Base-by-base conservation (phyloP, 1,139 yeast species). In the Yueomyces sp. region DNA sequence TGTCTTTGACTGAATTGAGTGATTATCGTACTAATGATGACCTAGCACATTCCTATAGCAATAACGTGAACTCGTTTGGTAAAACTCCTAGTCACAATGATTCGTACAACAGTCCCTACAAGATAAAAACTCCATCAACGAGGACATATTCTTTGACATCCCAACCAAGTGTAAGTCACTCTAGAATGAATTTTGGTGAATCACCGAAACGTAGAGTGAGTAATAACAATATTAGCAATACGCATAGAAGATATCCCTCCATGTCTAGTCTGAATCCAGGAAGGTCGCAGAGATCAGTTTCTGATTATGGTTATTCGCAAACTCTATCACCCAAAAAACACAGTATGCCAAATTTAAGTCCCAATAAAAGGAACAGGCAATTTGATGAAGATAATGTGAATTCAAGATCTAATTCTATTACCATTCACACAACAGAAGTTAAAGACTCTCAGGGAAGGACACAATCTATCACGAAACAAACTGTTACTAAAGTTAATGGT, bases 401-500 rank as follows among this genome's bases (percentile, higher is more conserved):
- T 26, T 52, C 57, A 8, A 46, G 62, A 35, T 46, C 57, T 25
- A 56, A 55, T 41, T 56, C 61, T 12, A 56, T 59, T 19, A 56
- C 60, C 3, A 56, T 57, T 7, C 51, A 52, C 38, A 55, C 61
- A 4, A 57, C 62, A 6, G 56, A 54, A 42, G 56, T 57, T 9
- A 51, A 50, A 38, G 64, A 59, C 42, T 49, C 51, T n/a, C 46
- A 46, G 36, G 63, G 63, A 1, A 48, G 62, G 42, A 59, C 64
- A 1, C 52, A 50, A 41, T 57, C 62, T 9, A 56, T 59, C 36
- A 59, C 64, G 11, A 52, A 48, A 38, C 50, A 50, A 39, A 58
- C 63, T 2, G 48, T 58, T 9, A 54, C 53, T 36, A 49, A 57
- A 41, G 45, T 56, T 7, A 56, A 59, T 42, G 64, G 63, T 1